A percentile compares a stretch with the other conserved stretches of the same genome.
Conservation (phyloP, 176 grass and related monocot genomes). For the Zoysia japonica region DNA sequence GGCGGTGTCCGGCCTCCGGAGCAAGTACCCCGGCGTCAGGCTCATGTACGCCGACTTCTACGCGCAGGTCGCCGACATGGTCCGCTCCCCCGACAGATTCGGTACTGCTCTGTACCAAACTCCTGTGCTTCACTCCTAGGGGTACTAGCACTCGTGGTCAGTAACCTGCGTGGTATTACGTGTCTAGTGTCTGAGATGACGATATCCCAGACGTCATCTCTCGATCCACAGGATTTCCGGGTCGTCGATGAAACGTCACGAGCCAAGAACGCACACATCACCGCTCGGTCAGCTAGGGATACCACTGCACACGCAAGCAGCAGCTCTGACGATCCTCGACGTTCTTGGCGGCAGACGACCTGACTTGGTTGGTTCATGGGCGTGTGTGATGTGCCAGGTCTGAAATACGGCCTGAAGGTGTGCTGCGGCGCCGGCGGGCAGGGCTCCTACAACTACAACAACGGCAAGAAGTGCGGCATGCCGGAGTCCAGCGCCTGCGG, state of each 20-base stretch:
- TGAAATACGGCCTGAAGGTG: slow-evolving; percentile 52
- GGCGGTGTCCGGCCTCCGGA: slow-evolving; percentile 41
- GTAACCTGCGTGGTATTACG: neutral
- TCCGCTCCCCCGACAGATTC: slow-evolving; percentile 53
- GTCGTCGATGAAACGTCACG: neutral
- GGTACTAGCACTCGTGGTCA: no score
- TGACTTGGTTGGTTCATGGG: neutral
- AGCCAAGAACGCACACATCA: neutral
- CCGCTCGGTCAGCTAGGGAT: neutral
- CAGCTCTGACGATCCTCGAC: no score
- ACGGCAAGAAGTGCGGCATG: slow-evolving; percentile 51
- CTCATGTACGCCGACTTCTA: slow-evolving; percentile 84
- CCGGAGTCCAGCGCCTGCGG: slow-evolving; percentile 43
- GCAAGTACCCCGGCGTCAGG: slow-evolving; percentile 50
- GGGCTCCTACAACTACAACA: slow-evolving; percentile 72
- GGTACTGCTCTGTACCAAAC: slow-evolving; percentile 27
- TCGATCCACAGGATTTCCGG: neutral
- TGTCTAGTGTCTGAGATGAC: neutral
- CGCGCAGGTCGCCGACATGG: slow-evolving; percentile 59
- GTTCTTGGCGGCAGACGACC: no score
- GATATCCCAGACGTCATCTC: neutral
- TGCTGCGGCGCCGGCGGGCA: slow-evolving; percentile 66
- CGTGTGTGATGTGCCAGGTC: slow-evolving; percentile 22
- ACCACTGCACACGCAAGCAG: no score
- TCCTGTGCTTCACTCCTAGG: neutral